Evolutionary conservation across 2,329 filamentous ascomycete species (phyloP).

Genomic region (Nothomitra cinnamomea): DNA sequence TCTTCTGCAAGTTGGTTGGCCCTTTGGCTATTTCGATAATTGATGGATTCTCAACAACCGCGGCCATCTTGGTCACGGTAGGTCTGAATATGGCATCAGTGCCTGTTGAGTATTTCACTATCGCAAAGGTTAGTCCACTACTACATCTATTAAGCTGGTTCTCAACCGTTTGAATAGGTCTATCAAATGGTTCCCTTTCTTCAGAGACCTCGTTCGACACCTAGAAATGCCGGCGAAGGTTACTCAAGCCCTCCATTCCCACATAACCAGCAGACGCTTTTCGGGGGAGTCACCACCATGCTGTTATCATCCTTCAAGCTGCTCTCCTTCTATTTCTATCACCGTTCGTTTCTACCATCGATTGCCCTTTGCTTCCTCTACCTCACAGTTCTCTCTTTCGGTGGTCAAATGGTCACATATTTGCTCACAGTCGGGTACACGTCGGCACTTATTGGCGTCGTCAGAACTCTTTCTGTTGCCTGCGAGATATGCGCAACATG

Average conservation of each 20-base stretch:
- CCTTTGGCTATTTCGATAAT: slow-evolving; percentile 35
- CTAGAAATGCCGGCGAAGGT: not conserved
- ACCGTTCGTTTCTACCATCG: slow-evolving; percentile 42
- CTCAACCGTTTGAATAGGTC: not conserved
- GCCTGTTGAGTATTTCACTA: slow-evolving; percentile 34
- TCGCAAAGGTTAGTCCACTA: slow-evolving; percentile 23
- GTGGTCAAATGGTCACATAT: slow-evolving; percentile 48
- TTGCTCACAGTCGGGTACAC: slow-evolving; percentile 37
- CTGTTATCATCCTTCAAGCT: not conserved
- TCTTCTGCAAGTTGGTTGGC: slow-evolving; percentile 38
- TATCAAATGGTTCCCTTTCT: slow-evolving; percentile 10
- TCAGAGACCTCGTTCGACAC: not conserved
- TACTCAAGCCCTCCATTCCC: not conserved
- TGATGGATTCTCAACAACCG: slow-evolving; percentile 27
- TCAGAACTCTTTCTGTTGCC: slow-evolving; percentile 33
- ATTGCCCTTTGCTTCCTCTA: slow-evolving; percentile 43
- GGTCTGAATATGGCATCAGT: slow-evolving; percentile 33
- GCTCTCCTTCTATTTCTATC: slow-evolving; percentile 30
- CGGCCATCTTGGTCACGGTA: slow-evolving; percentile 33
- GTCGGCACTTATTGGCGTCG: slow-evolving; percentile 33
- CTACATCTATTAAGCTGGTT: not conserved
- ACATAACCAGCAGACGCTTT: not conserved
- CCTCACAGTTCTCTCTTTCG: slow-evolving; percentile 41
- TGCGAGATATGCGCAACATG: slow-evolving; percentile 46
- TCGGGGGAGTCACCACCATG: not conserved